Evolutionary conservation across 345 rosid species (phyloP).

Genomic region (Gossypium anomalum): DNA sequence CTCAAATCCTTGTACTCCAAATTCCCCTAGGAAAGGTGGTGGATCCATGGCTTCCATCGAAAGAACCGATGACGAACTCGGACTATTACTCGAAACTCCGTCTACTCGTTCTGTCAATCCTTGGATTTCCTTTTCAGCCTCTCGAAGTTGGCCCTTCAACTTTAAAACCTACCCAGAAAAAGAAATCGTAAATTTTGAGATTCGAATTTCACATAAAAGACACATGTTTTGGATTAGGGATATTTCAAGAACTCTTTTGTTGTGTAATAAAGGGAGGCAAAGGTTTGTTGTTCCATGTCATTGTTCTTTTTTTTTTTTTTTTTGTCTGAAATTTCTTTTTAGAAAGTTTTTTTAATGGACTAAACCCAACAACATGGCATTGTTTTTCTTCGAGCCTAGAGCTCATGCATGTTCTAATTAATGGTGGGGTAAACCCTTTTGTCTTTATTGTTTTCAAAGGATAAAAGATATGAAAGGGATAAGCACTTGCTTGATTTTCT

Average conservation of each 20-base stretch:
- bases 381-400: slow-evolving; percentile 44
- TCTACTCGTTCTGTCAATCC: slow-evolving; percentile 38
- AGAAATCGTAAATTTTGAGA: background rate
- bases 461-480: background rate
- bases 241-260: slow-evolving; percentile 15
- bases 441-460: background rate
- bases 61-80: slow-evolving; percentile 43
- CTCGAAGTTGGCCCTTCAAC: slow-evolving; percentile 44
- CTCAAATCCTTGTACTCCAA: slow-evolving; percentile 37
- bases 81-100: slow-evolving; percentile 47
- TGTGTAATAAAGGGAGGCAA: slow-evolving; percentile 39
- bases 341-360: background rate
- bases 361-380: slow-evolving; percentile 19
- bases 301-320: background rate
- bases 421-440: slow-evolving; percentile 26
- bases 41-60: slow-evolving; percentile 43
- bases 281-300: slow-evolving; percentile 22
- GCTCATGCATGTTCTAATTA: slow-evolving; percentile 33
- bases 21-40: slow-evolving; percentile 36
- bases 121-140: slow-evolving; percentile 51
- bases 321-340: background rate
- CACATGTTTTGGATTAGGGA: background rate
- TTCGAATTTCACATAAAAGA: background rate
- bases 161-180: slow-evolving; percentile 38
- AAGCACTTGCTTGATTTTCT: slow-evolving; percentile 1